These are phyloP conservation scores for Pseudogymnoascus sp. DNA, from an alignment of 2,329 filamentous ascomycete species.

Conservation along the genomic window DNA sequence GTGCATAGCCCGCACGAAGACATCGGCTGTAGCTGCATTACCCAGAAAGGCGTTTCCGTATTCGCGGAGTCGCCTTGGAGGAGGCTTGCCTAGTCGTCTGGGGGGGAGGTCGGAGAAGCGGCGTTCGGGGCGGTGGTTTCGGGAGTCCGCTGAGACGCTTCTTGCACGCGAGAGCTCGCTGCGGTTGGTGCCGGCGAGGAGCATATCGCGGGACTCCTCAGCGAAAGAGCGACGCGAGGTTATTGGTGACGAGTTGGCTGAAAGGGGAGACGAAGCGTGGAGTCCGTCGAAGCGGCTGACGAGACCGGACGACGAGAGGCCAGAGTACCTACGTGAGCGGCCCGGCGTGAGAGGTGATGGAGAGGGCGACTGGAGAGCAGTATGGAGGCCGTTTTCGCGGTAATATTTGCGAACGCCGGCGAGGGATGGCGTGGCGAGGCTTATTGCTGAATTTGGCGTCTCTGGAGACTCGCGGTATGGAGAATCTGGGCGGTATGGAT, in stretches of 20 bases:
- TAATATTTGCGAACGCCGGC: conserved; percentile 3
- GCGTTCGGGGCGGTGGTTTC: neutral
- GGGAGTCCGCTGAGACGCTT: neutral
- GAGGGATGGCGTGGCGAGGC: conserved; percentile 4
- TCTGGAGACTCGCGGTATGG: neutral
- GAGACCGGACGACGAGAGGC: neutral
- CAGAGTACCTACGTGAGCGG: conserved; percentile 1
- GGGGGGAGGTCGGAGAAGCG: conserved; percentile 12
- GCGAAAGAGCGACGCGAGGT: neutral
- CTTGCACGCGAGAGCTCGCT: conserved; percentile 1
- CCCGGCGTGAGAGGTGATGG: neutral
- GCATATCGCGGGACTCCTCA: conserved; percentile 10
- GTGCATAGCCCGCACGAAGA: conserved; percentile 38
- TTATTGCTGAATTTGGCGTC: conserved; percentile 1
- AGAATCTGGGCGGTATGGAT: neutral
- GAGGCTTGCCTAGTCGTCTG: conserved; percentile 19
- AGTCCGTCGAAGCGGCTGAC: conserved; percentile 1
- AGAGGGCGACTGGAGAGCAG: neutral
- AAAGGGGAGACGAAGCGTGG: neutral
- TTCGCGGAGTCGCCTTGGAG: conserved; percentile 33
- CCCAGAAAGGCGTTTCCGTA: conserved; percentile 38
- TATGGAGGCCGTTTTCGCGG: conserved; percentile 8
- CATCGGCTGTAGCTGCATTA: conserved; percentile 37
- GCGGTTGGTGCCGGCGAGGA: neutral
- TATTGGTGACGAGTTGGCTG: neutral